phyloP scores from a whole-genome alignment of 257 asterid genomes.

The Solanum dulcamara region DNA sequence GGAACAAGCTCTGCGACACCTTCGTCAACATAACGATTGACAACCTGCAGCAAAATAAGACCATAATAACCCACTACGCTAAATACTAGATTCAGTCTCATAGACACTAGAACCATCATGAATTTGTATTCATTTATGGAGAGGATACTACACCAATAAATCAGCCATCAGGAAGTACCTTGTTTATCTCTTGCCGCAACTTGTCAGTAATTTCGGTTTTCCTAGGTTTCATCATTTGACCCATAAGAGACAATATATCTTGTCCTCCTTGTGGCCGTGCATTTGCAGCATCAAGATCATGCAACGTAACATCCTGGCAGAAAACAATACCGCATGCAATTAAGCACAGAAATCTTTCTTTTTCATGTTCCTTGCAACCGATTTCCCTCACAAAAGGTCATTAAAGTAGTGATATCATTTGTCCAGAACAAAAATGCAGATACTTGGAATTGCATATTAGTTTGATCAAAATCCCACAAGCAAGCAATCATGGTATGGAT shows the following conservation, averaged over 20 bases:
- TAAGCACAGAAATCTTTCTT: background rate
- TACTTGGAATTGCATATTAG: background rate
- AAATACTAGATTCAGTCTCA: background rate
- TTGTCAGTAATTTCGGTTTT: conserved; percentile 81
- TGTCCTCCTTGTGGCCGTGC: conserved; percentile 98
- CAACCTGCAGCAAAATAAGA: conserved; percentile 36
- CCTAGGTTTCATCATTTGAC: conserved; percentile 90
- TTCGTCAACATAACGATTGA: conserved; percentile 77
- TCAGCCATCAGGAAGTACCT: conserved; percentile 45
- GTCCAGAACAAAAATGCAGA: background rate
- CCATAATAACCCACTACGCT: background rate
- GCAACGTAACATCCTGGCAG: conserved; percentile 41
- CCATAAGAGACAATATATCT: conserved; percentile 89
- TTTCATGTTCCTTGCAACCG: background rate
- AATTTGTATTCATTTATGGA: background rate
- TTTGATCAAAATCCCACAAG: background rate
- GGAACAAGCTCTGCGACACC: conserved; percentile 94
- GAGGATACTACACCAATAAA: background rate
- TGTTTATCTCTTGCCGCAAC: conserved; percentile 81
- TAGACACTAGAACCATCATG: background rate
- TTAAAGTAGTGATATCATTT: background rate
- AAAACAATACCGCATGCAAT: background rate
- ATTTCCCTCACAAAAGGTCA: background rate
- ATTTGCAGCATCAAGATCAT: conserved; percentile 96
- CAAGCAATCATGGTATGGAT: background rate